Conservation (phyloP, 2,329 filamentous ascomycete species). For the Diaporthe sp. region DNA sequence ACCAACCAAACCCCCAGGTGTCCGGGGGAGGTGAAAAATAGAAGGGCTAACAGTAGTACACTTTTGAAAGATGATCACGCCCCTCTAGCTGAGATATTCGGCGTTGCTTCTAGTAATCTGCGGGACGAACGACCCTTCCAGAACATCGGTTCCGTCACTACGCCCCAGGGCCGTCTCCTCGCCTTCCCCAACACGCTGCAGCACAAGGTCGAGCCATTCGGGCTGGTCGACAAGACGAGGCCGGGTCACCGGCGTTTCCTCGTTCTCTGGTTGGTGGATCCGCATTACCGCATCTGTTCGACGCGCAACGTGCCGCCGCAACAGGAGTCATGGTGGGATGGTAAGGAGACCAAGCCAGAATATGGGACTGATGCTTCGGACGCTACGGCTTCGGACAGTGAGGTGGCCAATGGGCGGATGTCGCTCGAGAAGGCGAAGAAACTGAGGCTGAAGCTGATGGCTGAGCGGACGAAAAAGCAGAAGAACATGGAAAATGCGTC, state of each 20-base stretch:
- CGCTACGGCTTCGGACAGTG: constrained; percentile 17
- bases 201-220: constrained; percentile 65
- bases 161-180: constrained; percentile 59
- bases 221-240: constrained; percentile 61
- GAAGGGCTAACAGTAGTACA: background rate
- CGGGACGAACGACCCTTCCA: constrained; percentile 52
- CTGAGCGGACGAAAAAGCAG: constrained; percentile 21
- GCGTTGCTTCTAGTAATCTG: constrained; percentile 31
- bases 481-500: background rate
- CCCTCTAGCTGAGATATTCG: constrained; percentile 43
- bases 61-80: constrained; percentile 41
- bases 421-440: constrained; percentile 39
- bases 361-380: background rate
- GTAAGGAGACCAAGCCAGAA: constrained; percentile 23
- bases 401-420: constrained; percentile 41
- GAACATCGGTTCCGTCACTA: constrained; percentile 57
- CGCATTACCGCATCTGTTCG: constrained; percentile 63
- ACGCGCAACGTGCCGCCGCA: constrained; percentile 57
- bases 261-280: constrained; percentile 72
- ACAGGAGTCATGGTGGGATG: constrained; percentile 53
- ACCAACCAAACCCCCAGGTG: background rate
- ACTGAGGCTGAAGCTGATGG: constrained; percentile 39
- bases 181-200: constrained; percentile 61
- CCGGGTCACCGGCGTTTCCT: constrained; percentile 70
- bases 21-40: too few relatives aligned